Base-by-base conservation (phyloP, 148 eudicot genomes). In the Selenicereus undatus region DNA sequence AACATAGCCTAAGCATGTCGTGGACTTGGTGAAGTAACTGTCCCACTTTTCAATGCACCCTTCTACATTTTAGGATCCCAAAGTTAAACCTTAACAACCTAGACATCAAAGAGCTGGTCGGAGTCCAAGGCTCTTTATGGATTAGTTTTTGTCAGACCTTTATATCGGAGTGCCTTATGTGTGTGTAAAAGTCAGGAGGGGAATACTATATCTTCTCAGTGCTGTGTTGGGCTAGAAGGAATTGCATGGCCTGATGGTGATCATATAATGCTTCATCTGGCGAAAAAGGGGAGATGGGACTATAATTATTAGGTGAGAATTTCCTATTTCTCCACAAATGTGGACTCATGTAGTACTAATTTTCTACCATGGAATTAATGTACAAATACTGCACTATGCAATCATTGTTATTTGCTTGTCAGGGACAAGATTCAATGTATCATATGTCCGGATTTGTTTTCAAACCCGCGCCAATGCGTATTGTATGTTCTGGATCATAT, bases 181-280 rank as follows among this genome's bases (percentile, higher is more conserved):
- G 4, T 4, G 39, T 84, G 81, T 81, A 78, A 77, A 84, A 54
- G 81, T 35, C 16, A 52, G 73, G 50, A 51, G 26, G 76, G 81
- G 79, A 30, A 24, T 74, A 42, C 50, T 73, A 73, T 72, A 80
- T 18, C 69, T 64, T 62, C 18, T 50, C 35, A 72, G 85, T 83
- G 82, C 39, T 39, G 58, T 80, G 45, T 58, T 29, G 50, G 32
- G 32, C 71, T 27, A 76, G 78, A 26, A 76, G 60, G 82, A 26
- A 58, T 3, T 26, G 17, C 76, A 30, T 77, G 22, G 72, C 66
- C 73, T 76, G 65, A 65, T 74, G 56, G 73, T 17, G n/a, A n/a
- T 10, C 17, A 26, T 26, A 74, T 66, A 60, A 27, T 65, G 32
- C 71, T 80, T 20, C 64, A 20, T 43, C 62, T 22, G 26, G 71